Evolutionary conservation across 2,329 filamentous ascomycete genomes (phyloP), one percentile per base, ranked within the genome.

Genomic region (Penicillium sp.): DNA sequence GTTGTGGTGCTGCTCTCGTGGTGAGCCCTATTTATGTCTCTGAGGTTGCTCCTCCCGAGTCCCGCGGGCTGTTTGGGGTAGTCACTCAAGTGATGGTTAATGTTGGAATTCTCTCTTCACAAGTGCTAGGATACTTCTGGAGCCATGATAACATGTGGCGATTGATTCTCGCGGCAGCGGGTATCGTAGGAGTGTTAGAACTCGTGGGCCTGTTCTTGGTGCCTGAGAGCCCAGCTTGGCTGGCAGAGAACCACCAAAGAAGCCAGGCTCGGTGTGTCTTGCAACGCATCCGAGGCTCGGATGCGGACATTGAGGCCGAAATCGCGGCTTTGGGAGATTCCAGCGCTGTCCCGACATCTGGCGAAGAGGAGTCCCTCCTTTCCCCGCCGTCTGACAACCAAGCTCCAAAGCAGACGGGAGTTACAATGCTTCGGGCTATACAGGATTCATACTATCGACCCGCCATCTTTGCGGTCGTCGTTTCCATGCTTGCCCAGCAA

Each of bases 71-170:
- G 59, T 97, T 96, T 65, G 85, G 85, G 11, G 79, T 81, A 33
- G 77, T 95, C 74, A 97, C 94, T 0, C 93, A 99, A 71, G 87
- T 97, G 68, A 92, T 92, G 74, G 92, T 92, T 78, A 97, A 97
- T 68, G 78, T 92, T 23, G 94, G 94, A 53, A 97, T 99, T 51
- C 76, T 99, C 42, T 76, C 85, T 25, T 88, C 92, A 0, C 94
- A 97, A 73, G 81, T 87, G 0, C 77, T 97, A 33, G 94, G 94
- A 0, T 94, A 89, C 68, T 97, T 96, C 72, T 70, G 96, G 54
- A 96, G 92, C 76, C 82, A 87, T 66, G 90, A 84, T 5, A 84
- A 81, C 26, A 81, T 88, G 31, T 99, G 94, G 94, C 82, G 94
- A 55, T 82, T 90, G 72, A 92, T 97, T 47, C 79, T 99, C 22